Conservation (phyloP, 805 yeast genomes). For the Starmerella geochares region DNA sequence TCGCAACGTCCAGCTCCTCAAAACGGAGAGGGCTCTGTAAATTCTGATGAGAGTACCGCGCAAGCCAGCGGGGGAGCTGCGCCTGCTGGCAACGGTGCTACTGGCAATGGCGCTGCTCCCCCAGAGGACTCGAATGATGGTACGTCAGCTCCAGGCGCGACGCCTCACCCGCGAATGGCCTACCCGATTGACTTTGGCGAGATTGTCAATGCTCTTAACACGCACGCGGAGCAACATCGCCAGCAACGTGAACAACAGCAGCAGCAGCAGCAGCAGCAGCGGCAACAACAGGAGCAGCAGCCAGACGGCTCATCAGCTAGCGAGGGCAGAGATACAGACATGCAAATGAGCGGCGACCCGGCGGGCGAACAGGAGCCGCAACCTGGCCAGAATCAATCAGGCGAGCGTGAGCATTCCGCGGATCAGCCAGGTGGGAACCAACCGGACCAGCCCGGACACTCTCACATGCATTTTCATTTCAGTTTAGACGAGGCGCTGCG, state of each 20-base stretch:
- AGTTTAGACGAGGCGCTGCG: background rate
- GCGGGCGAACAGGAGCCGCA: too few species aligned
- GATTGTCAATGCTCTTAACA: background rate
- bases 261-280: background rate
- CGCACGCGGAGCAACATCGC: background rate
- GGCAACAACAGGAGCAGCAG: background rate
- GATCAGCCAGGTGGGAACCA: background rate
- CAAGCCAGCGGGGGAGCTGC: too few species aligned
- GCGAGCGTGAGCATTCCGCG: background rate
- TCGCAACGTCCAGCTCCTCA: too few species aligned
- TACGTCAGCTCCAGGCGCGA: background rate
- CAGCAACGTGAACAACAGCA: background rate
- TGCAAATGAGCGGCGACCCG: background rate
- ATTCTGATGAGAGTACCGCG: too few species aligned
- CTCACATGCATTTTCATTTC: slow-evolving; percentile 1
- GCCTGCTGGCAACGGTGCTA: background rate
- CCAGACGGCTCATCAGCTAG: background rate
- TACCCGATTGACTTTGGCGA: background rate
- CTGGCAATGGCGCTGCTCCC: background rate
- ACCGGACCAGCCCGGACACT: background rate
- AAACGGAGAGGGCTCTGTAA: too few species aligned
- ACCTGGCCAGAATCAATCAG: background rate
- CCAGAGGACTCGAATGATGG: background rate
- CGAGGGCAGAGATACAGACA: background rate
- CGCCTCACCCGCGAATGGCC: background rate